Evolutionary conservation across 805 yeast genomes (phyloP).

Genomic region (Barnettozyma sp.): DNA sequence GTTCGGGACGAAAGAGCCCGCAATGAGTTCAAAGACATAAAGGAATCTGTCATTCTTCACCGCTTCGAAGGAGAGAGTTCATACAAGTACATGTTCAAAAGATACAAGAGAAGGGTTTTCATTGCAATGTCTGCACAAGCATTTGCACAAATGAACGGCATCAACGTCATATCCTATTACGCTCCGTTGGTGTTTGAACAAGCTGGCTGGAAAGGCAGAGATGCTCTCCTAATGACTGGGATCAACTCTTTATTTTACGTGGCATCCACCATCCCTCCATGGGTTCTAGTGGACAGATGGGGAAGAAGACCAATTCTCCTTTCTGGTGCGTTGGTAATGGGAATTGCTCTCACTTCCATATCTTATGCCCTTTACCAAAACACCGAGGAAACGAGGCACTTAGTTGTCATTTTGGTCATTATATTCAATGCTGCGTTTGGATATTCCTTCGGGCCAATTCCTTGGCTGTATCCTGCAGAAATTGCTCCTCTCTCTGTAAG

Average conservation of each 20-base stretch:
- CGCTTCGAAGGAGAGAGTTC: constrained; percentile 76
- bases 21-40: constrained; percentile 71
- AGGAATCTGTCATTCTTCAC: constrained; percentile 69
- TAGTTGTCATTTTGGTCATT: constrained; percentile 72
- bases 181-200: constrained; percentile 92
- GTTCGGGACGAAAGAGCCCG: constrained; percentile 62
- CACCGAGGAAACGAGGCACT: constrained; percentile 48
- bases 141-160: constrained; percentile 92
- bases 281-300: constrained; percentile 88
- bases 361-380: constrained; percentile 52
- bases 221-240: constrained; percentile 89
- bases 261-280: constrained; percentile 73
- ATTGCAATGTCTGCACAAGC: constrained; percentile 88
- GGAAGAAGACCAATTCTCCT: constrained; percentile 83
- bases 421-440: constrained; percentile 82
- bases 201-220: constrained; percentile 90
- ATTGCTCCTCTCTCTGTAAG: constrained; percentile 79
- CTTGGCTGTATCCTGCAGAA: constrained; percentile 84
- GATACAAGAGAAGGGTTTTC: constrained; percentile 69
- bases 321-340: constrained; percentile 78
- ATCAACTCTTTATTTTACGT: constrained; percentile 57
- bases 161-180: constrained; percentile 85
- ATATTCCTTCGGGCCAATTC: constrained; percentile 90
- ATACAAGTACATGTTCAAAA: constrained; percentile 66
- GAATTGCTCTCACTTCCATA: constrained; percentile 55